Percentiles rank a stretch among this genome's conserved stretches.
Conservation (phyloP, 768 basidiomycete species). For the Tricholoma terreum region DNA sequence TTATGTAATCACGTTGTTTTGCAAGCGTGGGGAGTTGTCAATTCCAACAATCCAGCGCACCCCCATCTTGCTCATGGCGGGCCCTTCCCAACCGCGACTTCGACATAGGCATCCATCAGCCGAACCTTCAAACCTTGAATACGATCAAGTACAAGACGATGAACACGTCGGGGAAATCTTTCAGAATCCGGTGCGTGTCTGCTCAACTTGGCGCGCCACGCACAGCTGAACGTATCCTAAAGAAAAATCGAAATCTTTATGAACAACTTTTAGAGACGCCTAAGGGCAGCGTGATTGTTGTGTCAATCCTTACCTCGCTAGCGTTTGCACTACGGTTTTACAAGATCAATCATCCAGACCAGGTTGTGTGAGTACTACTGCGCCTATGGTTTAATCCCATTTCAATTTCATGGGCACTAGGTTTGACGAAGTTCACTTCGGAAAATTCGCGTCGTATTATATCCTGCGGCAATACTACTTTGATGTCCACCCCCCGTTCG, state of each 20-base stretch:
- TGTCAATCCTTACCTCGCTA: slow-evolving; percentile 62
- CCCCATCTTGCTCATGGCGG: slow-evolving; percentile 17
- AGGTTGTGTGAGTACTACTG: slow-evolving; percentile 73
- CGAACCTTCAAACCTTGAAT: slow-evolving; percentile 13
- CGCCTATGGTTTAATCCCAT: background rate
- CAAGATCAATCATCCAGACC: slow-evolving; percentile 92
- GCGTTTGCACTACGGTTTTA: slow-evolving; percentile 88
- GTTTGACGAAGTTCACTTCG: slow-evolving; percentile 98
- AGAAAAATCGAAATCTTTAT: slow-evolving; percentile 56
- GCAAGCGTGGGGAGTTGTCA: slow-evolving; percentile 10
- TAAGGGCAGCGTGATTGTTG: slow-evolving; percentile 59
- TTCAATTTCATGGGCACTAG: slow-evolving; percentile 34
- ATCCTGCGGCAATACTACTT: slow-evolving; percentile 95
- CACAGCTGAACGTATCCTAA: slow-evolving; percentile 8
- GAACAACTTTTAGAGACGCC: slow-evolving; percentile 63
- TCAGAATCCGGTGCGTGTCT: slow-evolving; percentile 42
- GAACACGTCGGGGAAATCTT: slow-evolving; percentile 50
- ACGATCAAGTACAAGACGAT: slow-evolving; percentile 45
- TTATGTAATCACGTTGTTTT: slow-evolving; percentile 1
- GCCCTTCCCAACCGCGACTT: slow-evolving; percentile 14
- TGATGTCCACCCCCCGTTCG: slow-evolving; percentile 97
- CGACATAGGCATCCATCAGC: slow-evolving; percentile 9
- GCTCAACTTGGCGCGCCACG: slow-evolving; percentile 2
- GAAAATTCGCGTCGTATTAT: slow-evolving; percentile 96
- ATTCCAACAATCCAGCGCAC: slow-evolving; percentile 1